Percentiles rank a stretch among this genome's conserved stretches.
Conservation (phyloP, 176 grass and related monocot species). For the Pharus latifolius region DNA sequence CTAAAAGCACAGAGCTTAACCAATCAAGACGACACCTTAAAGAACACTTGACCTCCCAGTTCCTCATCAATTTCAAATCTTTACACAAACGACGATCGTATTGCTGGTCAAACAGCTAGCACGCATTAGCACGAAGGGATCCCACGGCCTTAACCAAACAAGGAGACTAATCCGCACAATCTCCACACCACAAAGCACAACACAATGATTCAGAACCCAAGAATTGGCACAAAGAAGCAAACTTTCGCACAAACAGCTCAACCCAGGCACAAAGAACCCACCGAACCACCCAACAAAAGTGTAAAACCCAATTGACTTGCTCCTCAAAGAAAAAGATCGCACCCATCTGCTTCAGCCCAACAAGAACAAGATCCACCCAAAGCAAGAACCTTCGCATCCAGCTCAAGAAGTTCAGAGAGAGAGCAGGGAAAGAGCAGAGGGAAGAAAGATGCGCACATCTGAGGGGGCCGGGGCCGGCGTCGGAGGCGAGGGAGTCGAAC, state of each 20-base stretch:
- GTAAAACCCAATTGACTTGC: background rate
- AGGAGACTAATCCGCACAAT: too few species aligned
- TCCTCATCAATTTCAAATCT: background rate
- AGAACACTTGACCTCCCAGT: background rate
- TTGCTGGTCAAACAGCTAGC: background rate
- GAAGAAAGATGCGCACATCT: conserved; percentile 25
- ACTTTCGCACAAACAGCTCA: background rate
- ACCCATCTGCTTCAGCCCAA: background rate
- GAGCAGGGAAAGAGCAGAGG: background rate
- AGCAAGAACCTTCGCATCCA: background rate
- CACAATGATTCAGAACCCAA: background rate
- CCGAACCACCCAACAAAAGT: background rate
- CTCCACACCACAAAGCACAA: too few species aligned
- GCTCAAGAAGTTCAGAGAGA: background rate
- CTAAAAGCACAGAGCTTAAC: background rate
- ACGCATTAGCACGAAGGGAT: too few species aligned
- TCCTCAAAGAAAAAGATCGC: background rate
- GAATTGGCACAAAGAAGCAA: background rate
- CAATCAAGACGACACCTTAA: background rate
- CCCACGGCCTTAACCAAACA: too few species aligned
- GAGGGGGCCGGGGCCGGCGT: conserved; percentile 40
- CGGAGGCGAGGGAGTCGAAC: conserved; percentile 45
- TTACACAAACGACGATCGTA: background rate
- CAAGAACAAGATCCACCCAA: background rate
- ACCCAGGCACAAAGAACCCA: background rate